Base-by-base conservation (phyloP, 164 flowering plant species). In the Tetracentron sinense region DNA sequence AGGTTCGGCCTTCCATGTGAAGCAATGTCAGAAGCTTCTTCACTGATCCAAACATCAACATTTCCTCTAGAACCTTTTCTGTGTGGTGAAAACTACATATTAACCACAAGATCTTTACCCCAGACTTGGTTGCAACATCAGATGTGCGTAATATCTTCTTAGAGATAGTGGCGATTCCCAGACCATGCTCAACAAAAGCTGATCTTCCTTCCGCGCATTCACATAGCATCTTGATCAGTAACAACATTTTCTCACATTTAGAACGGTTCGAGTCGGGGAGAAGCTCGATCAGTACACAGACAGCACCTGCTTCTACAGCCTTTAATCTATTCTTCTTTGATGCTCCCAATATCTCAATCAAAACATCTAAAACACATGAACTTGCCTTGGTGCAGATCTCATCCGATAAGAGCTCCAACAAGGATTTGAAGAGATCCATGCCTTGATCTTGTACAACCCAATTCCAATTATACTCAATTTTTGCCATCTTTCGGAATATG, bases 251-350 rank as follows among this genome's bases (percentile, higher is more conserved):
- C 77, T 89, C 96, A 52, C 85, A 75, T 31, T 65, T 82, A 3
- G 78, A 68, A 31, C 82, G 60, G 55, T 56, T 72, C 0, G 84
- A 68, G 22, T 87, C 89, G 0, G 83, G 88, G 0, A 89, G 67
- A 33, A 89, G 82, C 69, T 89, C 92, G 19, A 89, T 65, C 4
- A 87, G 69, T 0, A 82, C 54, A 38, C 81, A 74, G 0, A 89
- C 63, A 0, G 87, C 89, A 2, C 93, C 93, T 0, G 91, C 82
- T 50, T 89, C 93, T 2, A 87, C 69, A 0, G 84, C 88, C 64
- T 75, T 78, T 7, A 80, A 16, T 28, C 78, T 28, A 52, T 60
- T 80, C 42, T 75, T 82, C 72, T 78, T 77, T 6, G 80, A 83
- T 0, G 75, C 19, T 3, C 60, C 27, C 7, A 81, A 33, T 10